phyloP scores from a whole-genome alignment of 1,284 basidiomycete species.

The Laetiporus sulphureus region DNA sequence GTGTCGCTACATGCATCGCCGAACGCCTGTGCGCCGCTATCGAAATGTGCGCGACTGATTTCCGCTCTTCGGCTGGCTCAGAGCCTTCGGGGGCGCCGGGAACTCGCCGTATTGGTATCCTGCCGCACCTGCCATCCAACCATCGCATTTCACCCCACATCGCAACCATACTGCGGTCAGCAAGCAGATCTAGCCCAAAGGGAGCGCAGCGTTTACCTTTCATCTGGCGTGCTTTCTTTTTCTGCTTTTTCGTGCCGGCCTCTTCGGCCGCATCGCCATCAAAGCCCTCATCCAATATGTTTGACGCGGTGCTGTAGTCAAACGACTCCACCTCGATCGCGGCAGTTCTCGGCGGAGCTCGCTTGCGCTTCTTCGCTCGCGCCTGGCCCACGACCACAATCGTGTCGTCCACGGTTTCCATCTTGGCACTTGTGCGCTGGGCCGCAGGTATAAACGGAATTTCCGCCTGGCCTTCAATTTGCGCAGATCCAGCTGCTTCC shows the following conservation, averaged over 20 bases:
- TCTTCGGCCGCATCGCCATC: slow-evolving; percentile 30
- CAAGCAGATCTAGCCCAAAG: too few species aligned
- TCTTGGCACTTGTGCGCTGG: slow-evolving; percentile 28
- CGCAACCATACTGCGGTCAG: too few species aligned
- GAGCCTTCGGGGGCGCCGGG: slow-evolving; percentile 59
- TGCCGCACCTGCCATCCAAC: slow-evolving; percentile 27
- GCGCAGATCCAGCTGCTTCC: slow-evolving; percentile 25
- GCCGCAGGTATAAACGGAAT: slow-evolving; percentile 65
- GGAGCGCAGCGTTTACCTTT: slow-evolving; percentile 4
- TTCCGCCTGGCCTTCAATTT: slow-evolving; percentile 27
- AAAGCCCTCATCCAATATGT: slow-evolving; percentile 68
- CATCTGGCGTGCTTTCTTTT: slow-evolving; percentile 33
- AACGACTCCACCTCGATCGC: slow-evolving; percentile 44
- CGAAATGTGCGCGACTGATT: slow-evolving; percentile 70
- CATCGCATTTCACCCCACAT: too few species aligned
- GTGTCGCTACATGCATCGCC: not conserved
- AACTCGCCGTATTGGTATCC: slow-evolving; percentile 49
- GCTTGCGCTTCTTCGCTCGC: slow-evolving; percentile 55
- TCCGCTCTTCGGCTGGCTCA: slow-evolving; percentile 61
- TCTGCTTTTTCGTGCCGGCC: slow-evolving; percentile 43
- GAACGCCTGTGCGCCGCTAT: slow-evolving; percentile 16
- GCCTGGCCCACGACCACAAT: slow-evolving; percentile 68
- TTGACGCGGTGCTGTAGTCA: slow-evolving; percentile 70
- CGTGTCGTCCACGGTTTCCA: slow-evolving; percentile 43
- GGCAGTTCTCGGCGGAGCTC: slow-evolving; percentile 20